Base-by-base conservation (phyloP, 768 basidiomycete genomes). In the Pilatotrama ljubarskyi region DNA sequence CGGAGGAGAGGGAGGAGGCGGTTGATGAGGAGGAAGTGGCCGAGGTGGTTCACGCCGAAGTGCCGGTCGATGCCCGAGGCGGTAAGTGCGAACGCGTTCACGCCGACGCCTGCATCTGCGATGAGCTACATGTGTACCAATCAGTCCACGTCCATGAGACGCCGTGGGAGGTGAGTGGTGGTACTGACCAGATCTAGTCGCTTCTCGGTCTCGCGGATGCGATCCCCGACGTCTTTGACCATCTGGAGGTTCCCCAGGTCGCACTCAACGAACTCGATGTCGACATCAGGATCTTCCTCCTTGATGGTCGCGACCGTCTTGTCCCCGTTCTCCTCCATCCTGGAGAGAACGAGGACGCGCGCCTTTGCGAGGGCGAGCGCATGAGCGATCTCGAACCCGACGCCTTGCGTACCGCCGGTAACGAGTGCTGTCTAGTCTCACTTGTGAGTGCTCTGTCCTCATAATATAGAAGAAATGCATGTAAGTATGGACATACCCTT, bases 21-120 rank as follows among this genome's bases (percentile, higher is more conserved):
- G 66, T 77, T 78, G 68, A 76, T 73, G 61, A 73, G 70, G 57
- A 74, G 70, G 72, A 73, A 76, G 66, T 78, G 75, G 0, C 74
- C 74, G 43, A 78, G 70, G 42, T 73, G 71, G 65, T 76, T 77
- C 47, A 72, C 69, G 9, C 66, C 57, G 58, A 72, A 69, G 61
- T 72, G 69, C 24, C 68, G 61, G 55, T 72, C 71, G 43, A 72
- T 57, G 26, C 54, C 59, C 36, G 66, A 64, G 6, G 61, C 48
- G 14, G 69, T 64, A 22, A 64, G 50, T 24, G 55, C 68, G 58
- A 64, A 72, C 36, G 59, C 64, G 54, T 65, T 64, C 37, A 69
- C 67, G 36, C 71, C 69, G 35, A 72, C 66, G 18, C 67, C 72
- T 9, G 68, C 71, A 55, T 64, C 66, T 35, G 65, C 65, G 29